These are phyloP conservation scores for Laburnicola sp. DNA, from an alignment of 2,329 filamentous ascomycete species.

Conservation along the genomic window DNA sequence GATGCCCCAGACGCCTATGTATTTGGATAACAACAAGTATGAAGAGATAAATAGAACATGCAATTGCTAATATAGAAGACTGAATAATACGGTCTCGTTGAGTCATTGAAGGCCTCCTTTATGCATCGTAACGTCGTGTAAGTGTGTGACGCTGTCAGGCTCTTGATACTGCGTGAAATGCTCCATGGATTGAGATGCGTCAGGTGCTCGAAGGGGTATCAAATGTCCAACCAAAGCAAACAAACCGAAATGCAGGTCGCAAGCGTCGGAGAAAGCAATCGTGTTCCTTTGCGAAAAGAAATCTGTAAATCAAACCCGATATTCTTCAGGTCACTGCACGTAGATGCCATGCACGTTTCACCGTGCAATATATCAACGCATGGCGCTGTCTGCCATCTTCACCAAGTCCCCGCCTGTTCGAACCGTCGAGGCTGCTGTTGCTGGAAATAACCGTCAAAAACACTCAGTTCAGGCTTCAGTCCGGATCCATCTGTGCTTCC, in stretches of 20 bases:
- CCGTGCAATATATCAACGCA: slow-evolving; percentile 14
- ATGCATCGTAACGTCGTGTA: slow-evolving; percentile 8
- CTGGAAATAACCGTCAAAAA: slow-evolving; percentile 43
- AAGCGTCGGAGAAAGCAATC: neutral
- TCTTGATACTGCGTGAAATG: neutral
- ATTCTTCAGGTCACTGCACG: neutral
- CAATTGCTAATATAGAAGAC: too few relatives aligned
- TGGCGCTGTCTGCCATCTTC: neutral
- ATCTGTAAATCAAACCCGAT: neutral
- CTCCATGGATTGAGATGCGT: neutral
- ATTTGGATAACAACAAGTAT: too few relatives aligned
- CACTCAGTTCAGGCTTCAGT: slow-evolving; percentile 37
- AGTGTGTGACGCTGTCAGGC: neutral
- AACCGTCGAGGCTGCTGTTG: slow-evolving; percentile 27
- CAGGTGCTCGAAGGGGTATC: slow-evolving; percentile 34
- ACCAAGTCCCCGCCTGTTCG: slow-evolving; percentile 10
- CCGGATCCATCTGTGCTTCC: neutral
- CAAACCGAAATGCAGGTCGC: neutral
- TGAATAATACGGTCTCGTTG: too few relatives aligned
- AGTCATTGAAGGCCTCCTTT: slow-evolving; percentile 1
- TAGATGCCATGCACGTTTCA: slow-evolving; percentile 17
- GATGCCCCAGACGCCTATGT: too few relatives aligned
- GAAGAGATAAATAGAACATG: too few relatives aligned
- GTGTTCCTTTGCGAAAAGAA: neutral
- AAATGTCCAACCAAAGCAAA: slow-evolving; percentile 33